phyloP scores from a whole-genome alignment of 2,329 filamentous ascomycete species.

The Trichoderma citrinoviride region DNA sequence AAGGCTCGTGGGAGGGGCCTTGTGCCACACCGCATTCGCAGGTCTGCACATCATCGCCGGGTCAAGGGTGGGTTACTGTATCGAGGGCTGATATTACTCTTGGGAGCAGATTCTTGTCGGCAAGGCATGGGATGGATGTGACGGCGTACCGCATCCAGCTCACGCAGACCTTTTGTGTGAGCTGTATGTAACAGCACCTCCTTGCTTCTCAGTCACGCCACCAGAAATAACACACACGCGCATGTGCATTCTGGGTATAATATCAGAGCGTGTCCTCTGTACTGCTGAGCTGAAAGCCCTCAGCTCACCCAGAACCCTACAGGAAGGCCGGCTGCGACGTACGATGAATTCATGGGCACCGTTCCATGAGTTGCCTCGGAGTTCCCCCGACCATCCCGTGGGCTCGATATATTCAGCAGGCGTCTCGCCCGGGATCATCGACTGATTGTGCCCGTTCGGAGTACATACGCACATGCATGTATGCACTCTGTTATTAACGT shows the following conservation, averaged over 20 bases:
- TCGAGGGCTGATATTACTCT: slow-evolving; percentile 10
- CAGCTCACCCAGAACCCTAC: background rate
- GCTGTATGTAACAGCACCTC: background rate
- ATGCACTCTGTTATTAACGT: background rate
- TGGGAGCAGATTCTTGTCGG: slow-evolving; percentile 1
- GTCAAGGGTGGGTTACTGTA: slow-evolving; percentile 20
- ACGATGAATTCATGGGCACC: background rate
- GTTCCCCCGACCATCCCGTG: background rate
- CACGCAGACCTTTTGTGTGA: background rate
- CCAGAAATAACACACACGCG: background rate
- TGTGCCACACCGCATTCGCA: slow-evolving; percentile 30
- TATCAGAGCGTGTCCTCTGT: background rate
- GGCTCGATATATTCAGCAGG: background rate
- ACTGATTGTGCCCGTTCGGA: background rate
- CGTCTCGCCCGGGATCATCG: slow-evolving; percentile 1
- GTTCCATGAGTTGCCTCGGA: background rate
- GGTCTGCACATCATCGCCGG: slow-evolving; percentile 31
- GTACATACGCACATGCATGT: background rate
- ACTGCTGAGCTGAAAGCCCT: background rate
- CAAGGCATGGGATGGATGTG: background rate
- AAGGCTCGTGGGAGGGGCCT: slow-evolving; percentile 19
- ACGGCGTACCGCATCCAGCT: background rate
- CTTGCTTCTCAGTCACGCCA: background rate
- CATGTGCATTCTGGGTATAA: background rate
- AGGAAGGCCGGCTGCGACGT: background rate